Evolutionary conservation across 2,329 filamentous ascomycete genomes (phyloP).

Genomic region (Arachnopeziza araneosa): DNA sequence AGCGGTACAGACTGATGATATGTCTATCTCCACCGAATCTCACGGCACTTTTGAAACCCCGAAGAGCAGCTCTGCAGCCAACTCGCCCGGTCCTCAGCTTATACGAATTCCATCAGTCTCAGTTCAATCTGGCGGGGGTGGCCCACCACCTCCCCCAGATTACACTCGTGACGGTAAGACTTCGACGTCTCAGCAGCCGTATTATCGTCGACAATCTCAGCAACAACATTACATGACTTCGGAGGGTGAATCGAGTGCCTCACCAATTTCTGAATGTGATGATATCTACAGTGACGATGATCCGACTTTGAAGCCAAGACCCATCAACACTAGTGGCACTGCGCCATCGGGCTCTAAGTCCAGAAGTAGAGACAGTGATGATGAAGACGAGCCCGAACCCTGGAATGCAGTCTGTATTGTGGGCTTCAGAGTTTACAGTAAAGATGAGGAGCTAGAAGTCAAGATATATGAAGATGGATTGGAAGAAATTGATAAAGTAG

Average conservation of each 20-base stretch:
- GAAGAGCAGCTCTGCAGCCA: constrained; percentile 12
- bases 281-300: constrained; percentile 54
- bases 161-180: background rate
- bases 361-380: constrained; percentile 23
- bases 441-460: constrained; percentile 36
- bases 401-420: constrained; percentile 40
- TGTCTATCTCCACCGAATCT: constrained; percentile 13
- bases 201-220: constrained; percentile 1
- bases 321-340: constrained; percentile 18
- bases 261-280: constrained; percentile 55
- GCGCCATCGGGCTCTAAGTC: constrained; percentile 19
- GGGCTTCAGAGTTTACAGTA: constrained; percentile 37
- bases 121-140: background rate
- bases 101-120: constrained; percentile 1
- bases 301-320: constrained; percentile 45
- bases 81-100: constrained; percentile 3
- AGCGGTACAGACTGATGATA: constrained; percentile 21
- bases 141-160: constrained; percentile 10
- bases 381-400: constrained; percentile 34
- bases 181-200: constrained; percentile 5
- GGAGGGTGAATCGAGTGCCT: constrained; percentile 52
- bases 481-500: constrained; percentile 4
- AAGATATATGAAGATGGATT: constrained; percentile 18
- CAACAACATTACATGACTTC: constrained; percentile 28
- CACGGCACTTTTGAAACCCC: constrained; percentile 23